Percentiles rank a stretch among this genome's conserved stretches.
Conservation (phyloP, 352 stramenopile genomes). For the Phytophthora tubulina region DNA sequence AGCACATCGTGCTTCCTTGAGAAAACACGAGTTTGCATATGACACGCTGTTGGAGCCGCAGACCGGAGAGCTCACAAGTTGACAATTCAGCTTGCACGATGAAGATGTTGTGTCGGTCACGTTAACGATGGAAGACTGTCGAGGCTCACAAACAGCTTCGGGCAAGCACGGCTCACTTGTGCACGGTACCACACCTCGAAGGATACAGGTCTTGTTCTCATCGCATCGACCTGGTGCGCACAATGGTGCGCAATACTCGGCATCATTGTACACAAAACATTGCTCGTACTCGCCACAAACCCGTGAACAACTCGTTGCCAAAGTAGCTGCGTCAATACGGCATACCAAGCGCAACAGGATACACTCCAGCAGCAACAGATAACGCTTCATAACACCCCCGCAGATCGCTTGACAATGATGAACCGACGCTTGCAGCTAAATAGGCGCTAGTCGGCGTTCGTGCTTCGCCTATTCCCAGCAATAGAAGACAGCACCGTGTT, state of each 20-base stretch:
- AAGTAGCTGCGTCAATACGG: constrained; percentile 4
- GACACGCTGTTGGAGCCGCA: constrained; percentile 57
- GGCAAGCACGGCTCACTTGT: constrained; percentile 54
- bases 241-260: constrained; percentile 53
- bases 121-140: constrained; percentile 10
- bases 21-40: constrained; percentile 65
- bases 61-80: constrained; percentile 50
- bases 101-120: background rate
- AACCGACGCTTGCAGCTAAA: constrained; percentile 6
- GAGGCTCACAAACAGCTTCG: constrained; percentile 52
- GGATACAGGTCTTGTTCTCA: constrained; percentile 46
- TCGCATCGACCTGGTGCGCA: constrained; percentile 57
- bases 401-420: background rate
- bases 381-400: constrained; percentile 12
- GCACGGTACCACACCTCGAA: constrained; percentile 50
- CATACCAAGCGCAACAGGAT: constrained; percentile 16
- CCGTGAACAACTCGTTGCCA: constrained; percentile 17
- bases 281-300: constrained; percentile 49
- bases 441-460: background rate
- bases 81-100: constrained; percentile 46
- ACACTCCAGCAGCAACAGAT: constrained; percentile 3
- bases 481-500: constrained; percentile 2
- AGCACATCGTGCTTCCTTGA: constrained; percentile 56
- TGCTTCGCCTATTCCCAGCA: background rate
- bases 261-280: constrained; percentile 57